Conservation (phyloP, 805 yeast species). For the Candida boleticola region DNA sequence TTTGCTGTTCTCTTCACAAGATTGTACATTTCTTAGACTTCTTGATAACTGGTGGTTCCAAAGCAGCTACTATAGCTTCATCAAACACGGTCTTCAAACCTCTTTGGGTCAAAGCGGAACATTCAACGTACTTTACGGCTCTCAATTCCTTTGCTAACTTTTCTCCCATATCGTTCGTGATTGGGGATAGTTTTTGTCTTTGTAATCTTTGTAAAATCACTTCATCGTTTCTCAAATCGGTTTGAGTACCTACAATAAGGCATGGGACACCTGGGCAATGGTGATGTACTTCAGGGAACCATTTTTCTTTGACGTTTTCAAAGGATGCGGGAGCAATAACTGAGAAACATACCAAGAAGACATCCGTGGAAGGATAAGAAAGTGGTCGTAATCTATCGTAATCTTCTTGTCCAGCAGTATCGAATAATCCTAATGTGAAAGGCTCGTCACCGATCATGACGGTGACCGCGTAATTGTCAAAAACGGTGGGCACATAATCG, state of each 20-base stretch:
- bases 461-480: slow-evolving; percentile 91
- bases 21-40: slow-evolving; percentile 82
- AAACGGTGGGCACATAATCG: slow-evolving; percentile 98
- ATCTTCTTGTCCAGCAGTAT: slow-evolving; percentile 99
- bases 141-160: slow-evolving; percentile 89
- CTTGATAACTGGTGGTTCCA: slow-evolving; percentile 91
- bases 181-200: slow-evolving; percentile 86
- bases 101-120: slow-evolving; percentile 95
- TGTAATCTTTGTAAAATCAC: slow-evolving; percentile 85
- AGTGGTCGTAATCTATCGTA: slow-evolving; percentile 96
- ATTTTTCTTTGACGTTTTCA: slow-evolving; percentile 95
- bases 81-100: slow-evolving; percentile 98
- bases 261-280: slow-evolving; percentile 99
- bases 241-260: slow-evolving; percentile 94
- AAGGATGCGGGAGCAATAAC: slow-evolving; percentile 96
- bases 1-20: slow-evolving; percentile 42
- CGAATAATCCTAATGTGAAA: slow-evolving; percentile 93
- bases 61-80: slow-evolving; percentile 96
- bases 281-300: slow-evolving; percentile 97
- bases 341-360: slow-evolving; percentile 91
- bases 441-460: slow-evolving; percentile 98
- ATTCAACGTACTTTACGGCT: slow-evolving; percentile 95
- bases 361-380: slow-evolving; percentile 96
- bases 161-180: slow-evolving; percentile 84
- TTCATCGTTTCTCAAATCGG: slow-evolving; percentile 91